A percentile compares a stretch with the other conserved stretches of the same genome.
phyloP scores from a whole-genome alignment of 257 asterid species.

The Capsicum baccatum region DNA sequence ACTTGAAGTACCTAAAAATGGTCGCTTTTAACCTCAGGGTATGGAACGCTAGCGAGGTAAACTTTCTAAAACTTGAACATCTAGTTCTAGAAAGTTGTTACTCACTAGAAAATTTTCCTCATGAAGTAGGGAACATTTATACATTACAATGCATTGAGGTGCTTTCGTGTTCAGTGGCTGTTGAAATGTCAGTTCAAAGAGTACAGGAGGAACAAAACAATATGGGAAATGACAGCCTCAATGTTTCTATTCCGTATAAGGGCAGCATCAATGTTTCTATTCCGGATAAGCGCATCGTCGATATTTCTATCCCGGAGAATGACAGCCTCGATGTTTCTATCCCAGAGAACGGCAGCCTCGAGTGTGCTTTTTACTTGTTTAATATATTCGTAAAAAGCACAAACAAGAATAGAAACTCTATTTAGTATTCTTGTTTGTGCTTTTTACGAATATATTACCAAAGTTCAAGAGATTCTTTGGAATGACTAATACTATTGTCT shows the following conservation, averaged over 20 bases:
- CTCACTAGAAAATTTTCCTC: conserved; percentile 37
- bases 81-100: conserved; percentile 34
- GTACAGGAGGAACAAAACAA: not conserved
- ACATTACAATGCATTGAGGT: not conserved
- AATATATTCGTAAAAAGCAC: too few species aligned
- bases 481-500: too few species aligned
- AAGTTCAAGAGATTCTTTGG: too few species aligned
- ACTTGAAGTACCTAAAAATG: conserved; percentile 31
- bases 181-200: not conserved
- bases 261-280: not conserved
- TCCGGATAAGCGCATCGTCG: too few species aligned
- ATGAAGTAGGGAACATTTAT: conserved; percentile 31
- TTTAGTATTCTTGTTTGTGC: too few species aligned
- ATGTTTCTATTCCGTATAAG: not conserved
- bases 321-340: too few species aligned
- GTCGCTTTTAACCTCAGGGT: conserved; percentile 26
- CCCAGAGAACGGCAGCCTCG: too few species aligned
- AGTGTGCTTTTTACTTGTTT: too few species aligned
- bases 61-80: conserved; percentile 38
- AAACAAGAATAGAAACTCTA: too few species aligned
- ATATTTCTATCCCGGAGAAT: too few species aligned
- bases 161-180: not conserved
- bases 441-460: too few species aligned
- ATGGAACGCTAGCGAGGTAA: conserved; percentile 26
- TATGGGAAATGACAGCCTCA: conserved; percentile 14